Evolutionary conservation across 345 rosid genomes (phyloP), one percentile per base, ranked within the genome.

Genomic region (Adansonia digitata): DNA sequence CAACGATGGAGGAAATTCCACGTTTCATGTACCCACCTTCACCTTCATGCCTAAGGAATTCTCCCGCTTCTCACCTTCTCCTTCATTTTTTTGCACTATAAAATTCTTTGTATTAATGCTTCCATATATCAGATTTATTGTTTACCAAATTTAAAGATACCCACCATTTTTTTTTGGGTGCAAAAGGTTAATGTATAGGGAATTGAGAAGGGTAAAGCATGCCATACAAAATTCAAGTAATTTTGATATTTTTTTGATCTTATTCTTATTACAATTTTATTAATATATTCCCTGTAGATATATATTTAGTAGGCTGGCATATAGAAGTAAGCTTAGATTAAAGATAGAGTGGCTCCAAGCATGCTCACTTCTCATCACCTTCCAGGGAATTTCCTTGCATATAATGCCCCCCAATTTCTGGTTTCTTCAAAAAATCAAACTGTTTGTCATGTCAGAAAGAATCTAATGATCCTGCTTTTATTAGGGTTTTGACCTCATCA

Each of bases 21-120:
- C 88, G 84, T 86, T 87, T 81, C 79, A 71, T 9, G n/a, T 42
- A 75, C 84, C 85, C 81, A 79, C 74, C 64, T 24, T 55, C 88
- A 81, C 86, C 92, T 85, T 89, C 73, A 45, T 34, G 62, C 74
- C 79, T 64, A 86, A 88, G 92, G 40, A 85, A 86, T 22, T 74
- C 27, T 15, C 27, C 20, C 65, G 48, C 29, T 56, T 20, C 24
- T 13, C 22, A n/a, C 70, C 39, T 4, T n/a, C 64, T 69, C 65
- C 73, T 49, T 48, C 26, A 52, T 53, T 37, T 26, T 63, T 56
- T 46, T 9, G 22, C 43, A 18, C 34, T 42, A 69, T 69, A 56
- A 69, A 59, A 65, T 43, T 69, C 61, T 26, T 35, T 45, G 49
- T 3, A 65, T 49, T 49, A n/a, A 20, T 65, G 34, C 70, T 39